phyloP scores from a whole-genome alignment of 495 filamentous ascomycete genomes.

The Platismatia glauca region DNA sequence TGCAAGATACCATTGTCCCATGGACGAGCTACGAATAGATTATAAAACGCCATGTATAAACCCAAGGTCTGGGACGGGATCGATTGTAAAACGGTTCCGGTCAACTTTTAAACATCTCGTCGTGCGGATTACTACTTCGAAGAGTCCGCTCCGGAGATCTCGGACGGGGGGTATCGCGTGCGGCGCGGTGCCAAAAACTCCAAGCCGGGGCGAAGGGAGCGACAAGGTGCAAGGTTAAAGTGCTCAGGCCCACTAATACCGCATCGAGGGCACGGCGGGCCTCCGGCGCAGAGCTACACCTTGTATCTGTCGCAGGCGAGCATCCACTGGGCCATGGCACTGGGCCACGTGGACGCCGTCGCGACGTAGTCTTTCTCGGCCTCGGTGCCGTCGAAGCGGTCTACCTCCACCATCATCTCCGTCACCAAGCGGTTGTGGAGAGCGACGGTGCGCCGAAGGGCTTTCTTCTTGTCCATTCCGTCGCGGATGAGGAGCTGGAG shows the following conservation, averaged over 20 bases:
- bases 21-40: too few relatives aligned
- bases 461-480: slow-evolving; percentile 5
- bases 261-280: too few relatives aligned
- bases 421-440: slow-evolving; percentile 14
- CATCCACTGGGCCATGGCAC: not conserved
- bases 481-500: slow-evolving; percentile 18
- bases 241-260: too few relatives aligned
- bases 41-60: too few relatives aligned
- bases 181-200: too few relatives aligned
- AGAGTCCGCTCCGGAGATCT: not conserved
- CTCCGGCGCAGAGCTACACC: not conserved
- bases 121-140: too few relatives aligned
- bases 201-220: too few relatives aligned
- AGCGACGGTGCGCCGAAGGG: slow-evolving; percentile 9
- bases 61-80: too few relatives aligned
- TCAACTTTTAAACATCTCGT: too few relatives aligned
- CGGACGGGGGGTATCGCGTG: not conserved
- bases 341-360: not conserved
- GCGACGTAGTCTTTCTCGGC: not conserved
- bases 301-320: not conserved
- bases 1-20: too few relatives aligned
- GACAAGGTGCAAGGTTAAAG: too few relatives aligned
- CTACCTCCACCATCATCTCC: not conserved
- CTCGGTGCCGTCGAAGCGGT: not conserved
- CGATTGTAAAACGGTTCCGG: too few relatives aligned